These are phyloP conservation scores for Phoma sp. DNA, from an alignment of 2,329 filamentous ascomycete species.

Conservation along the genomic window DNA sequence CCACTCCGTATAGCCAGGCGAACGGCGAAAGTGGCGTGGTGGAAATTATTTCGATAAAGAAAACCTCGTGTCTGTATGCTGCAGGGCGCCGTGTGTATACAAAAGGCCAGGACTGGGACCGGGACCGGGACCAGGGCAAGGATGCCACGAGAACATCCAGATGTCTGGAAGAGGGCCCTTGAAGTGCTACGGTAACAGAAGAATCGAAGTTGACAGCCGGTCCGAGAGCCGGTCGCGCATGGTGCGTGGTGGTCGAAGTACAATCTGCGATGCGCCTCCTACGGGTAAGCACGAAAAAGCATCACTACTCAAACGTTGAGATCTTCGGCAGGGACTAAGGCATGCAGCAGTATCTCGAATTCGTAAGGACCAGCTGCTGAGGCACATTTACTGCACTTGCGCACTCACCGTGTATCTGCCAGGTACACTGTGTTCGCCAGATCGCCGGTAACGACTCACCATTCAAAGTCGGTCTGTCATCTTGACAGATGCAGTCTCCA, in stretches of 20 bases:
- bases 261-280: neutral
- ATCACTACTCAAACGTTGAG: neutral
- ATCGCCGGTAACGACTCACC: neutral
- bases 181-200: constrained; percentile 17
- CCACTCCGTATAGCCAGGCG: neutral
- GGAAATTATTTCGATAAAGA: constrained; percentile 3
- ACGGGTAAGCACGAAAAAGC: neutral
- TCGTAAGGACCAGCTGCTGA: neutral
- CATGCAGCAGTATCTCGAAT: constrained; percentile 4
- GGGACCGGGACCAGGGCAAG: neutral
- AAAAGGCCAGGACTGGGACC: neutral
- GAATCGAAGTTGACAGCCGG: constrained; percentile 1
- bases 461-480: neutral
- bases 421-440: neutral
- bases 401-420: neutral
- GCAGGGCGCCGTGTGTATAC: constrained; percentile 8
- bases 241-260: neutral
- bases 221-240: neutral
- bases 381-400: neutral
- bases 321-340: neutral
- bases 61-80: constrained; percentile 1
- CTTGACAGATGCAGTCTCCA: constrained; percentile 4
- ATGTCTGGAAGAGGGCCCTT: neutral
- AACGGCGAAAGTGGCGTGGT: neutral
- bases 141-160: constrained; percentile 18